These are phyloP conservation scores for Calycina marina DNA, from an alignment of 2,329 filamentous ascomycete genomes.

Conservation along the genomic window DNA sequence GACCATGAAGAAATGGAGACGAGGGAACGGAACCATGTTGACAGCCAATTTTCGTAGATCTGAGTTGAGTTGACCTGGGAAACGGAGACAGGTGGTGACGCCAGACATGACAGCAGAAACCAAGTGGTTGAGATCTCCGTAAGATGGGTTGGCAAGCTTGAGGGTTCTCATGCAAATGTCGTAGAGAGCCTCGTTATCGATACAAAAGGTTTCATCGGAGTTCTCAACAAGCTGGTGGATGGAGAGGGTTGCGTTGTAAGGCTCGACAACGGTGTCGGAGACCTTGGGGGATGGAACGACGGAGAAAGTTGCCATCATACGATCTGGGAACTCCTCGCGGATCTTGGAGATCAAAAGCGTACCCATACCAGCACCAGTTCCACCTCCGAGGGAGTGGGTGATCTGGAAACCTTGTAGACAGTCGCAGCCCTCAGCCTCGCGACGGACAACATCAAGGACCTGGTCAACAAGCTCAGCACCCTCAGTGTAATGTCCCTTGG, in stretches of 20 bases:
- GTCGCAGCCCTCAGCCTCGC: constrained; percentile 97
- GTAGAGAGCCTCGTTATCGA: constrained; percentile 99
- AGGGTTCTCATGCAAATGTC: constrained; percentile 99
- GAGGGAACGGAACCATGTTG: constrained; percentile 99
- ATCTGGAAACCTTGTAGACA: constrained; percentile 99
- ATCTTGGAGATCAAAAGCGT: constrained; percentile 99
- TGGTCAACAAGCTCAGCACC: constrained; percentile 98
- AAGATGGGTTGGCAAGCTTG: constrained; percentile 96
- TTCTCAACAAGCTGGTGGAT: constrained; percentile 99
- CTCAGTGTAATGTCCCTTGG: constrained; percentile 99
- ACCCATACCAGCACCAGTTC: constrained; percentile 99
- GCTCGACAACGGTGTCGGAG: constrained; percentile 98
- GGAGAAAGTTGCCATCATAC: constrained; percentile 99
- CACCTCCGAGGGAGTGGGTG: constrained; percentile 99
- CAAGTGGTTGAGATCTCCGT: constrained; percentile 98
- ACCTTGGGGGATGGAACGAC: constrained; percentile 98
- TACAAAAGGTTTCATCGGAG: constrained; percentile 99
- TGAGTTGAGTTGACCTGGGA: constrained; percentile 99
- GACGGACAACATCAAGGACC: constrained; percentile 94
- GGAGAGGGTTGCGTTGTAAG: constrained; percentile 98
- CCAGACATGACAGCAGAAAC: constrained; percentile 99
- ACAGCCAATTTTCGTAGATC: constrained; percentile 98
- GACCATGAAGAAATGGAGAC: constrained; percentile 99
- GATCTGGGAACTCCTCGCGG: constrained; percentile 98
- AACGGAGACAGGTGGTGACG: constrained; percentile 95